A percentile compares a stretch with the other conserved stretches of the same genome.
phyloP scores from a whole-genome alignment of 2,329 filamentous ascomycete genomes.

The Curvularia eragrostidis region DNA sequence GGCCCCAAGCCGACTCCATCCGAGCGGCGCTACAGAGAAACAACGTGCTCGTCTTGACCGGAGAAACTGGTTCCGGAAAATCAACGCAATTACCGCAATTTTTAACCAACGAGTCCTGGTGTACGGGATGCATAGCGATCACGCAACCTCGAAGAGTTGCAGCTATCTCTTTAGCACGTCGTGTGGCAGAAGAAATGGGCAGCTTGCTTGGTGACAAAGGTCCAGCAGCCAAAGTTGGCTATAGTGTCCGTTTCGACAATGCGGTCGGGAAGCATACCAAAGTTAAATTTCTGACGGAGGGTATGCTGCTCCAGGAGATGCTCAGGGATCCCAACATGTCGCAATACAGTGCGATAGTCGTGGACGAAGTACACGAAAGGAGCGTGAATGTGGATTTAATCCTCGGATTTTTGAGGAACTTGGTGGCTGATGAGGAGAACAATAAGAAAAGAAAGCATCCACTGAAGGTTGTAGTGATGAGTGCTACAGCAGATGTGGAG shows the following conservation, averaged over 20 bases:
- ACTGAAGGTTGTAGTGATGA: conserved; percentile 94
- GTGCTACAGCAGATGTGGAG: conserved; percentile 90
- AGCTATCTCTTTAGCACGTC: conserved; percentile 85
- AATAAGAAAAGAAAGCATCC: conserved; percentile 66
- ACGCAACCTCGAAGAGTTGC: conserved; percentile 94
- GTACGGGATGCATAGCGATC: conserved; percentile 79
- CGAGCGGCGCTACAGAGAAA: conserved; percentile 65
- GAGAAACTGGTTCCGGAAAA: conserved; percentile 96
- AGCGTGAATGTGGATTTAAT: conserved; percentile 93
- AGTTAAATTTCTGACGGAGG: conserved; percentile 95
- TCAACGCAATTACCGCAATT: conserved; percentile 97
- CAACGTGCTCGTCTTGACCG: conserved; percentile 82
- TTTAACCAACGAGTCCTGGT: conserved; percentile 80
- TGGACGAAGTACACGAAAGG: conserved; percentile 97
- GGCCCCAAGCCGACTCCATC: conserved; percentile 74
- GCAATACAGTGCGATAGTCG: conserved; percentile 87
- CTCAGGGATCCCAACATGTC: conserved; percentile 80
- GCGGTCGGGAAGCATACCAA: conserved; percentile 79
- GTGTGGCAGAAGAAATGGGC: conserved; percentile 85
- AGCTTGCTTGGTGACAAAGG: conserved; percentile 66
- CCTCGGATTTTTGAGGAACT: conserved; percentile 83
- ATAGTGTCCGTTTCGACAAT: conserved; percentile 94
- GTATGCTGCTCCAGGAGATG: conserved; percentile 94
- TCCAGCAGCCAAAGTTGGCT: conserved; percentile 75
- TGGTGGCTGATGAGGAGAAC: conserved; percentile 70